A percentile compares a stretch with the other conserved stretches of the same genome.
Conservation (phyloP, 345 rosid species). For the thale cress (Arabidopsis thaliana) region DNA sequence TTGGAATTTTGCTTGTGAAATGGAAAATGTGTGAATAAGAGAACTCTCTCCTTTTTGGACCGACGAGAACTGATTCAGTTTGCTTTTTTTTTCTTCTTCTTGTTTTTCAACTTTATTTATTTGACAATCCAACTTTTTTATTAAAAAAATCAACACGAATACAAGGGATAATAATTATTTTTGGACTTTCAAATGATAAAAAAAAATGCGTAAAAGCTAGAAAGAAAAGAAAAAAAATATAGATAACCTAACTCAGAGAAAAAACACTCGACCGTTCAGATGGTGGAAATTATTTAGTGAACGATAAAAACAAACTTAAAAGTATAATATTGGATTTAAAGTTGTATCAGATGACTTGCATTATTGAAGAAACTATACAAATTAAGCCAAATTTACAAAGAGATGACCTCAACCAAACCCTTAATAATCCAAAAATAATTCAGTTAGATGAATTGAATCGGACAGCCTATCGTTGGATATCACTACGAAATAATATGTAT, state of each 20-base stretch:
- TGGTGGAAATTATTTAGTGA: not conserved
- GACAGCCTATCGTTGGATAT: constrained; percentile 6
- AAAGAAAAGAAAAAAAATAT: not conserved
- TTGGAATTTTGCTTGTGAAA: not conserved
- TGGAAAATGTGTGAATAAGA: not conserved
- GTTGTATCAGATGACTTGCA: not conserved
- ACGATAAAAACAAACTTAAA: not conserved
- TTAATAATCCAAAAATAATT: constrained; percentile 13
- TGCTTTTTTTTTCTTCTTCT: not conserved
- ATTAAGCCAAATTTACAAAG: constrained; percentile 6
- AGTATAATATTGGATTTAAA: not conserved
- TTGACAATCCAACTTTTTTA: not conserved
- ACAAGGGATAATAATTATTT: not conserved
- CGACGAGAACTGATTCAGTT: not conserved
- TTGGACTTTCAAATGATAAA: not conserved
- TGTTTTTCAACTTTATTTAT: not conserved
- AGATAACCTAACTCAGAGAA: not conserved
- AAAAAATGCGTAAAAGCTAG: not conserved
- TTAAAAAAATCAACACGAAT: not conserved
- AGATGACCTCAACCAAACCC: not conserved
- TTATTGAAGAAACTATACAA: not conserved
- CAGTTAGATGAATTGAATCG: constrained; percentile 31
- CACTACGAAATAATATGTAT: not conserved
- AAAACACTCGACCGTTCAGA: not conserved
- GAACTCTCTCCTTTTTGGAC: not conserved